These are phyloP conservation scores for Camellia sinensis DNA, from an alignment of 148 eudicot genomes.

Conservation along the genomic window DNA sequence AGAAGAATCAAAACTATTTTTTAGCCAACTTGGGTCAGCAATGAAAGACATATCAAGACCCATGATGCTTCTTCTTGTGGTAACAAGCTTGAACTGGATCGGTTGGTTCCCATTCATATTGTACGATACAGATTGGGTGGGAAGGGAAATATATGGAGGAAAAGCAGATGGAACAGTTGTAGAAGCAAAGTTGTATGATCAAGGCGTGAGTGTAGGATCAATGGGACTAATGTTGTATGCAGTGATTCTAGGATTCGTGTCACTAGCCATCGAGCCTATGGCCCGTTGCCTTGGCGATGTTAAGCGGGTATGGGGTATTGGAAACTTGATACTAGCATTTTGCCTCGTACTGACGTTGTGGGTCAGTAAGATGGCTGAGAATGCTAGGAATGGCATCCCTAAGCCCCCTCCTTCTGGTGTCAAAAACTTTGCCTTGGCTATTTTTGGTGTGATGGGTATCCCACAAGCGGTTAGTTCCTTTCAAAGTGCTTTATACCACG, in stretches of 20 bases:
- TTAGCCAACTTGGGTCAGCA: constrained; percentile 18
- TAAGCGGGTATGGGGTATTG: constrained; percentile 30
- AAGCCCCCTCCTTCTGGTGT: neutral
- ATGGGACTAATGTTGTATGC: constrained; percentile 32
- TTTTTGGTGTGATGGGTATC: neutral
- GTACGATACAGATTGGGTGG: constrained; percentile 54
- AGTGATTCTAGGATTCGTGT: constrained; percentile 11
- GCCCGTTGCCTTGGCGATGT: constrained; percentile 20
- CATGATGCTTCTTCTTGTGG: constrained; percentile 31
- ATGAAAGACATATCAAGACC: constrained; percentile 21
- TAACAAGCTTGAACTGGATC: constrained; percentile 34
- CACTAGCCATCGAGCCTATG: constrained; percentile 17
- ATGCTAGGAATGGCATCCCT: neutral
- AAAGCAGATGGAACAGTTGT: constrained; percentile 8
- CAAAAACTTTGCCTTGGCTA: neutral
- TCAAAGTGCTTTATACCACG: too few species aligned
- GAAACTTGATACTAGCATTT: constrained; percentile 24
- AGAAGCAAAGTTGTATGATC: constrained; percentile 14
- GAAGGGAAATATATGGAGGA: constrained; percentile 47
- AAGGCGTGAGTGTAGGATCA: constrained; percentile 30
- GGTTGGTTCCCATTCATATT: constrained; percentile 39
- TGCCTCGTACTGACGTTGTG: constrained; percentile 30
- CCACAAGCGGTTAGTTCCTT: constrained; percentile 2
- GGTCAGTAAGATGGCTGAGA: constrained; percentile 27
- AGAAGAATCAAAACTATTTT: neutral